Evolutionary conservation across 768 basidiomycete species (phyloP).

Genomic region (Podaxis pistillaris): DNA sequence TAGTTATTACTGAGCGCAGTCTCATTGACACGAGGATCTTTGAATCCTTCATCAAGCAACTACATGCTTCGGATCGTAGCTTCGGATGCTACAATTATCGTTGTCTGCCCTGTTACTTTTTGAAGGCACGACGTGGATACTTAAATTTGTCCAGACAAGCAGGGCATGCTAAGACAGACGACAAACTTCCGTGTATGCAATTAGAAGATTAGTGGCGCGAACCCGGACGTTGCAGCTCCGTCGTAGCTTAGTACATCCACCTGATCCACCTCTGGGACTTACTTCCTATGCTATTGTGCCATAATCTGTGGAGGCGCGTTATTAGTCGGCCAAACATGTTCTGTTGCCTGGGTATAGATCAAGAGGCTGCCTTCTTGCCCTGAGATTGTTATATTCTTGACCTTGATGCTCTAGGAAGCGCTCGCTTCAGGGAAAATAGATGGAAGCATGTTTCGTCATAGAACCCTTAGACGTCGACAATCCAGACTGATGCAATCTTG

Average conservation of each 20-base stretch:
- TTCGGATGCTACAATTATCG: background rate
- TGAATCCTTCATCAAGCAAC: background rate
- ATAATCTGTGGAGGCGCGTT: background rate
- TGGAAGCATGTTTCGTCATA: background rate
- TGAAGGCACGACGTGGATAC: background rate
- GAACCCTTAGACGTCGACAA: background rate
- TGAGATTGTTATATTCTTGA: background rate
- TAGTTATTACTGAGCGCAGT: background rate
- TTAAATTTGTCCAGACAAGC: background rate
- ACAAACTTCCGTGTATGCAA: background rate
- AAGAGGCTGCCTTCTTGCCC: background rate
- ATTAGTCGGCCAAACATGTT: background rate
- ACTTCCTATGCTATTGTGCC: background rate
- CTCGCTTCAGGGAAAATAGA: background rate
- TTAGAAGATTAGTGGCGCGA: background rate
- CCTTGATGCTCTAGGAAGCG: background rate
- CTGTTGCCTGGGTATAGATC: background rate
- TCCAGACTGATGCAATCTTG: background rate
- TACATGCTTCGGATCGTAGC: background rate
- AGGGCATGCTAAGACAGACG: background rate
- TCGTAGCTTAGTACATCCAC: background rate
- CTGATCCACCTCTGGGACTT: background rate
- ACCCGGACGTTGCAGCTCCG: background rate
- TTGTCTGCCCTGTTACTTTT: background rate
- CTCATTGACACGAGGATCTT: background rate